Evolutionary conservation across 1,284 basidiomycete genomes (phyloP).

Genomic region (Mycosarcoma maydis): DNA sequence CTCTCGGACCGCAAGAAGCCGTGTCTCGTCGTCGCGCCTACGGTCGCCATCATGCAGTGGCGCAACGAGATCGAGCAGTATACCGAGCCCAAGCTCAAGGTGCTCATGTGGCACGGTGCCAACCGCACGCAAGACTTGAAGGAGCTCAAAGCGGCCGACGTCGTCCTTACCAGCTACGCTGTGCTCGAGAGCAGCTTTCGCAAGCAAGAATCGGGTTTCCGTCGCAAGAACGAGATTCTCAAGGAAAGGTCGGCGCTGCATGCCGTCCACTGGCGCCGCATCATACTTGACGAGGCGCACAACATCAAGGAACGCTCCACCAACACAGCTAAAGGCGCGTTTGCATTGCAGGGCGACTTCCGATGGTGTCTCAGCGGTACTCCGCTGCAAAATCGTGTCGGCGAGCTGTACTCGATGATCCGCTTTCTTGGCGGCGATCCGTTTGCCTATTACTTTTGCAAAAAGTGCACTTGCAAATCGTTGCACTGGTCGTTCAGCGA

Average conservation of each 20-base stretch:
- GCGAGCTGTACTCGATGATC: slow-evolving; percentile 95
- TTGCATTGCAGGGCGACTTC: slow-evolving; percentile 82
- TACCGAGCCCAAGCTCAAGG: slow-evolving; percentile 69
- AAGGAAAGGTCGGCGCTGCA: slow-evolving; percentile 91
- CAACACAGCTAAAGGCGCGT: slow-evolving; percentile 95
- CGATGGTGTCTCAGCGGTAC: slow-evolving; percentile 99
- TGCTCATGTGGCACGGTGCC: slow-evolving; percentile 90
- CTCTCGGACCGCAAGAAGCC: slow-evolving; percentile 81
- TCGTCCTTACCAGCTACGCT: slow-evolving; percentile 73
- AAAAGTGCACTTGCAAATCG: slow-evolving; percentile 84
- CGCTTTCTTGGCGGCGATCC: slow-evolving; percentile 62
- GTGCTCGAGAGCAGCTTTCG: slow-evolving; percentile 92
- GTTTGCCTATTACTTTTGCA: slow-evolving; percentile 71
- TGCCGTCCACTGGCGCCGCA: slow-evolving; percentile 83
- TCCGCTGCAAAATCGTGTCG: slow-evolving; percentile 82
- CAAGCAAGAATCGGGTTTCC: slow-evolving; percentile 91
- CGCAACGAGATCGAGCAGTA: slow-evolving; percentile 84
- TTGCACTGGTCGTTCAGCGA: slow-evolving; percentile 89
- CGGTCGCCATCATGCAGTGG: slow-evolving; percentile 99
- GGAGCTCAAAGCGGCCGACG: slow-evolving; percentile 84
- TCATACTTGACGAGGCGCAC: slow-evolving; percentile 91
- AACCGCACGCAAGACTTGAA: slow-evolving; percentile 72
- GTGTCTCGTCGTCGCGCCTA: slow-evolving; percentile 87
- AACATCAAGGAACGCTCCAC: slow-evolving; percentile 88
- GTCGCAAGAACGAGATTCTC: slow-evolving; percentile 82